A percentile compares a stretch with the other conserved stretches of the same genome.
These are phyloP conservation scores for Nigrospora oryzae DNA, from an alignment of 2,329 filamentous ascomycete genomes.

Conservation along the genomic window DNA sequence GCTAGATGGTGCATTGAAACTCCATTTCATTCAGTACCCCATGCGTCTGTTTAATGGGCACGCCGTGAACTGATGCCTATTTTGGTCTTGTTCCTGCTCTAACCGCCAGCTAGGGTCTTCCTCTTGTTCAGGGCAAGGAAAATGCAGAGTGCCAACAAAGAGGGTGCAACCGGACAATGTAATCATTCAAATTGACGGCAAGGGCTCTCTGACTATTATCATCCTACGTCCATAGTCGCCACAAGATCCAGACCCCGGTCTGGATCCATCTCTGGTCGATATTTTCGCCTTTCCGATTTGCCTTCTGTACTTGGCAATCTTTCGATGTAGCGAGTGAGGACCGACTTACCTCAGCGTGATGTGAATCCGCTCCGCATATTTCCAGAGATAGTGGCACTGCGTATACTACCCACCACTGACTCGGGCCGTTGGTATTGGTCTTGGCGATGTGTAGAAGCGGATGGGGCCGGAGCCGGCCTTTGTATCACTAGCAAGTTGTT, in stretches of 20 bases:
- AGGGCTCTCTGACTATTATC: neutral
- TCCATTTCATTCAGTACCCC: too few species aligned
- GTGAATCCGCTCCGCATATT: constrained; percentile 4
- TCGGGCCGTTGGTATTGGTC: neutral
- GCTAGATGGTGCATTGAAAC: too few species aligned
- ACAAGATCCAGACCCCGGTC: neutral
- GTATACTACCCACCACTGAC: neutral
- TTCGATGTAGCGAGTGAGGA: too few species aligned
- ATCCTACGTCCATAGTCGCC: neutral
- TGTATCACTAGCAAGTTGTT: constrained; percentile 1
- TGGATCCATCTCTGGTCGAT: too few species aligned
- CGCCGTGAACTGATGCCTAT: too few species aligned
- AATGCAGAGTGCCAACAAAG: too few species aligned
- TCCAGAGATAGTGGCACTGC: constrained; percentile 1
- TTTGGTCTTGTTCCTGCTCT: too few species aligned
- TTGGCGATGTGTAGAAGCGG: neutral
- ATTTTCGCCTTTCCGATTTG: neutral
- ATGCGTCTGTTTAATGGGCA: too few species aligned
- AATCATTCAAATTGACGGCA: neutral
- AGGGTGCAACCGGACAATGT: too few species aligned
- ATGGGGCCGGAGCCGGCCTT: neutral
- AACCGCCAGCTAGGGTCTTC: too few species aligned
- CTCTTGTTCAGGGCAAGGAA: too few species aligned
- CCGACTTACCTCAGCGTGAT: neutral
- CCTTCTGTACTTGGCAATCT: too few species aligned